Evolutionary conservation across 129 eudicot genomes (phyloP), one percentile per base, ranked within the genome.

Genomic region (Escallonia herrerae): DNA sequence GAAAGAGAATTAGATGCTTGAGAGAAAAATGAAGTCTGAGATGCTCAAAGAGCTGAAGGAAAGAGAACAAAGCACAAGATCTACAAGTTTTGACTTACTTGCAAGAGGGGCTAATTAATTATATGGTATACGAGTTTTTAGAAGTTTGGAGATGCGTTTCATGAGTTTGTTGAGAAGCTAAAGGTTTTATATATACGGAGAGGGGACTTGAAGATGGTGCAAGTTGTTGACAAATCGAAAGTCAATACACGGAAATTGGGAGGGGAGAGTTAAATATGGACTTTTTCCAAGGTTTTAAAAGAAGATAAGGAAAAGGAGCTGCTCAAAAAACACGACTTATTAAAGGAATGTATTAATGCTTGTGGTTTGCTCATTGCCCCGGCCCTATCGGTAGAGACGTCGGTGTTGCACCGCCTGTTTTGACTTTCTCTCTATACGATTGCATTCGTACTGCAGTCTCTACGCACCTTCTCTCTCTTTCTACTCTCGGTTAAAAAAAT

Each of bases 171-270:
- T 6, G 43, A n/a, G 58, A 55, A n/a, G 15, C 41, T 15, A 6
- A 12, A 61, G 69, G 60, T 43, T 69, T 60, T 80, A 77, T 73
- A 41, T 63, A 67, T 68, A 15, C 59, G 33, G 39, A 44, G 56
- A 60, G 52, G 47, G 10, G 65, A 53, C 55, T 53, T 45, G 45
- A 50, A 56, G 69, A 52, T 22, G 49, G 59, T 71, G 70, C 58
- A 59, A 63, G 76, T 56, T 69, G 66, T 8, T 66, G 15, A 67
- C 14, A 15, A 62, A 43, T 44, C 64, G 62, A 68, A 84, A 87
- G 91, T 84, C 91, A 81, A 79, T 65, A 42, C 75, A 74, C 64
- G 74, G 65, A 56, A 67, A 69, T 67, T 73, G 72, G 4, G 56
- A 55, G 58, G 60, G 43, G 56, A 53, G 48, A 55, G 14, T 58